Base-by-base conservation (phyloP, 1,284 basidiomycete genomes). In the Papiliotrema nemorosa region DNA sequence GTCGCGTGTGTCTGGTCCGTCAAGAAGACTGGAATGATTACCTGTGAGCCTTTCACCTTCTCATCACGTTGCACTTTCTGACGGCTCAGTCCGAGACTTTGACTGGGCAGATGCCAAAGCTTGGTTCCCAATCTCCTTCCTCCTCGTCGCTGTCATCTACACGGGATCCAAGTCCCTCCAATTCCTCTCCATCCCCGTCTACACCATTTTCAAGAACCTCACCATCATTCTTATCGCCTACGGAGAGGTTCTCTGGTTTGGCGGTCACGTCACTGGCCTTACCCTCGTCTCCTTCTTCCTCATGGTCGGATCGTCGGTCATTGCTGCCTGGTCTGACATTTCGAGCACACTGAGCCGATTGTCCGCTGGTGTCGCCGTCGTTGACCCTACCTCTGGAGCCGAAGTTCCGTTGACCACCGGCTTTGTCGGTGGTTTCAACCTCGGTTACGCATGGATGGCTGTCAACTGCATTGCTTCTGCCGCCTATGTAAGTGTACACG, bases 161-260 rank as follows among this genome's bases (percentile, higher is more conserved):
- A 97, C 96, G 0, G 96, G 96, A 7, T 94, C 90, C 38, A 98
- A 98, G 77, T 91, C 90, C 67, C 78, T 98, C 89, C 92, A 96
- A 90, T 90, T 84, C 75, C 79, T 97, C 48, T 87, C 84, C 54
- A 94, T 97, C 71, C 91, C 92, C 0, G 85, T 96, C 22, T 93
- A 93, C 76, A 93, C 96, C 2, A 98, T 99, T 62, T 98, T 98
- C 83, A 99, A 99, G 78, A 99, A 99, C 73, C 73, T 98, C 63
- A 97, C 96, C 22, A 99, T 98, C 66, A 97, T 98, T 61, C 81
- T 99, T 29, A 98, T 98, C 66, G 90, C 94, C 5, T 97, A 97
- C 70, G 93, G 53, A 10, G 53, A 55, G 77, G 88, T 96, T n/a
- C 75, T 97, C 49, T 97, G 93, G 93, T 98, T 98, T 70, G 90